Evolutionary conservation across 176 grass and related monocot genomes (phyloP), one percentile per base, ranked within the genome.

Genomic region (Carex myosuroides): DNA sequence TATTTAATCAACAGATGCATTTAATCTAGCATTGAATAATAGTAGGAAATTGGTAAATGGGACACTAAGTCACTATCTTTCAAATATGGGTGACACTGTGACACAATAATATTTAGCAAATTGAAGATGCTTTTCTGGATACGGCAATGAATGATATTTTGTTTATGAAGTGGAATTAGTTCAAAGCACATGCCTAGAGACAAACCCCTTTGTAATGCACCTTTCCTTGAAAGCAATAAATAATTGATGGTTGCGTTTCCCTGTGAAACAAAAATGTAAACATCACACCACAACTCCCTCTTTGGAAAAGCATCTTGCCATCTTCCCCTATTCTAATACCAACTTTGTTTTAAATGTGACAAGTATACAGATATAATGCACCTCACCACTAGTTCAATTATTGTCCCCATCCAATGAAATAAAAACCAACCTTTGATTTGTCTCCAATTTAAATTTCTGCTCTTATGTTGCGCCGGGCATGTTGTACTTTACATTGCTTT

Each of bases 291-390:
- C 79, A 81, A 81, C 57, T 63, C 22, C 16, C 57, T 48, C 79
- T 81, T 81, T 44, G 79, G 79, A 81, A 81, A 81, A 81, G 58
- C 58, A 81, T 81, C 79, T 62, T 63, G 41, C 79, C 79, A 64
- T 81, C 55, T 81, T 83, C 13, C 22, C 21, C 21, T 83, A 83
- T 53, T 66, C 41, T 66, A 83, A 69, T 64, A 64, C 59, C 79
- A 81, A 64, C 59, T 81, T 62, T 64, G 56, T 17, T 77, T 81
- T 64, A 64, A 81, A 42, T 64, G 55, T 21, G 73, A 78, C 52
- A 78, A 78, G 73, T 57, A 78, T 78, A 57, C 52, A 78, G 17
- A 44, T 82, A 54, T 83, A 83, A 55, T 83, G 62, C 79, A 81
- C 79, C 20, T n/a, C 52, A 21, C 79, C 60, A 63, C 59, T 81